These are phyloP conservation scores for Aspergillus caelatus DNA, from an alignment of 2,329 filamentous ascomycete species.

Conservation along the genomic window DNA sequence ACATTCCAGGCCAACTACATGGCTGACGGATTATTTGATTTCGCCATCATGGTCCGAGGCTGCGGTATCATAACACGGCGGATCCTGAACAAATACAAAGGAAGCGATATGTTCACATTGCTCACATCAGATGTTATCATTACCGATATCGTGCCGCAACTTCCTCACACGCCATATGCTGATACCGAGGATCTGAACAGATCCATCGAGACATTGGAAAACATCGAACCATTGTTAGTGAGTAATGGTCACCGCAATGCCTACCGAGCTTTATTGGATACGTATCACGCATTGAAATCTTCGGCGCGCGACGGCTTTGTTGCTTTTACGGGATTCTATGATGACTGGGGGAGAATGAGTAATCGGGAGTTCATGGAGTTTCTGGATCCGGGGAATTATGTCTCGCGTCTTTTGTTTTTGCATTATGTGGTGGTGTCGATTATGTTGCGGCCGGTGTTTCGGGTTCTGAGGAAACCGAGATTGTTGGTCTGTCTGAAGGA, in stretches of 20 bases:
- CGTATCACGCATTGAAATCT: conserved; percentile 20
- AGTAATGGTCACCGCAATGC: conserved; percentile 33
- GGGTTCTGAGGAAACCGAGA: conserved; percentile 6
- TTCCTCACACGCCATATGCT: conserved; percentile 8
- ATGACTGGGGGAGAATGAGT: conserved; percentile 42
- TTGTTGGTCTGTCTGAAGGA: conserved; percentile 8
- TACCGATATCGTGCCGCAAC: conserved; percentile 1
- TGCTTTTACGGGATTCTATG: conserved; percentile 47
- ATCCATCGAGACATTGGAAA: conserved; percentile 24
- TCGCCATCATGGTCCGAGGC: conserved; percentile 39
- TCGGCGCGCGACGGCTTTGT: conserved; percentile 38
- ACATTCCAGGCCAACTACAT: conserved; percentile 39
- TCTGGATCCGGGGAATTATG: conserved; percentile 45
- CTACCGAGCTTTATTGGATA: conserved; percentile 24
- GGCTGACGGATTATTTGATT: conserved; percentile 36
- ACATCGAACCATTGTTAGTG: conserved; percentile 28
- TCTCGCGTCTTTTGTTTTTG: conserved; percentile 48
- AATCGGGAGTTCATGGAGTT: conserved; percentile 48
- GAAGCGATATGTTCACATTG: conserved; percentile 21
- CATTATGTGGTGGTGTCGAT: conserved; percentile 53
- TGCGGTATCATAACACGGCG: conserved; percentile 39
- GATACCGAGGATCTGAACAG: conserved; percentile 14
- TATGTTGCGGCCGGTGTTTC: conserved; percentile 38
- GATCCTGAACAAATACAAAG: conserved; percentile 25
- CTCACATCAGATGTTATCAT: conserved; percentile 7